Evolutionary conservation across 495 filamentous ascomycete genomes (phyloP), one percentile per base, ranked within the genome.

Genomic region (Talaromyces liani): DNA sequence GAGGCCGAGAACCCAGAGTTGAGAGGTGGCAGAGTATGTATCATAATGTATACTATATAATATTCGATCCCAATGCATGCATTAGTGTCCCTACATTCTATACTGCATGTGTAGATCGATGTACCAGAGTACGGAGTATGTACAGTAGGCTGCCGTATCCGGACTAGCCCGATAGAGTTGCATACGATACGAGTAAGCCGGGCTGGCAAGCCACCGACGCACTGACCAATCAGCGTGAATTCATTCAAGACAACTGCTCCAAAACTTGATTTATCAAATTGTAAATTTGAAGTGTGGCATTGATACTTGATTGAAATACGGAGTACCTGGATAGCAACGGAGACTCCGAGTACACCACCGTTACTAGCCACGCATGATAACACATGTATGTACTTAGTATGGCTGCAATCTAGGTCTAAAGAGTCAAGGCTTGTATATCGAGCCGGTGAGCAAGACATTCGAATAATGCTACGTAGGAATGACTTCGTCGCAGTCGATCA

Each of bases 1-100:
- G 64, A 76, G 78, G 65, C 85, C 85, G 31, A 72, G 58, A 58
- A 39, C 8, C 3, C 18, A 34, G 5, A 31, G 0, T 6, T 49
- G 22, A 47, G 31, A 25, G 33, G 49, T 14, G 34, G 16, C 18
- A 39, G 39, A 34, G 29, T 58, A 60, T 34, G 8, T 58, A 58
- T 18, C 45, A 22, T 56, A 16, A 29, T 56, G 53, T 56, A 25
- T 56, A 16, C 29, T 56, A 49, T 56, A 25, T 56, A 16, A 56
- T 56, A 49, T 0, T 20, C 18, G 16, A 18, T 20, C 45, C 1
- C n/a, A 49, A n/a, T 41, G 45, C 36, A 41, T 41, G 36, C 36
- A 16, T 41, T 16, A 14, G 36, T 41, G 36, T 41, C 16, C 36
- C 36, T 41, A 41, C 36, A 41, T 41, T 9, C 36, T 41, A 31